phyloP scores from a whole-genome alignment of 1,139 yeast genomes.

The Debaryomyces subglobosus region DNA sequence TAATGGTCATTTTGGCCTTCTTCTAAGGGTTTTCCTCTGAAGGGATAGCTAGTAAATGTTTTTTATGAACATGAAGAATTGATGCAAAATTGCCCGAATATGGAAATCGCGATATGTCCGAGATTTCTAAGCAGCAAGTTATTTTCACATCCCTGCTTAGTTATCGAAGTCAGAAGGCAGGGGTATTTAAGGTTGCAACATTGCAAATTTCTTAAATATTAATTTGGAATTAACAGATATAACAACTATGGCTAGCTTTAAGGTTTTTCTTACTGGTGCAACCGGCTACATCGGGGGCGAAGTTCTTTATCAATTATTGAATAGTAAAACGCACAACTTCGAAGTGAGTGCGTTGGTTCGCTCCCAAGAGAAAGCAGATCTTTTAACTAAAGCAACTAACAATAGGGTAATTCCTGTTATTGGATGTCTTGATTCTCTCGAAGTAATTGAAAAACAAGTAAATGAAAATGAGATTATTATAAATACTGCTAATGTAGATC shows the following conservation, averaged over 20 bases:
- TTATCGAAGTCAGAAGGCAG: neutral
- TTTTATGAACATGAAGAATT: neutral
- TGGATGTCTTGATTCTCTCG: constrained; percentile 27
- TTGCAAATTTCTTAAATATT: neutral
- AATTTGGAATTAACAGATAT: neutral
- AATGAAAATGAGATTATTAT: constrained; percentile 31
- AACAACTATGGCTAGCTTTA: constrained; percentile 5
- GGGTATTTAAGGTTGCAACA: neutral
- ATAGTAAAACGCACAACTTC: constrained; percentile 17
- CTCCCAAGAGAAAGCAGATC: constrained; percentile 25
- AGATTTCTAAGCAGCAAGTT: constrained; percentile 3
- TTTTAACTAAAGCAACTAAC: constrained; percentile 22
- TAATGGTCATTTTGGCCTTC: too few species aligned
- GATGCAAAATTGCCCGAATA: neutral
- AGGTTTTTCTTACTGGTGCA: constrained; percentile 32
- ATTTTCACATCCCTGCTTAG: neutral
- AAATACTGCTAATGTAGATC: constrained; percentile 43
- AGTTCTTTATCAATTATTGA: constrained; percentile 28
- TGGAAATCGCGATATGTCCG: constrained; percentile 1
- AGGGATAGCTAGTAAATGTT: neutral
- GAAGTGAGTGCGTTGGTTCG: constrained; percentile 31
- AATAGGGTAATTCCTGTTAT: constrained; percentile 19
- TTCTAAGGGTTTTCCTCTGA: too few species aligned
- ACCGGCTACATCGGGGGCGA: constrained; percentile 42
- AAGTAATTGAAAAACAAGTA: constrained; percentile 25